Evolutionary conservation across 495 filamentous ascomycete genomes (phyloP).

Genomic region (Tirmania nivea): DNA sequence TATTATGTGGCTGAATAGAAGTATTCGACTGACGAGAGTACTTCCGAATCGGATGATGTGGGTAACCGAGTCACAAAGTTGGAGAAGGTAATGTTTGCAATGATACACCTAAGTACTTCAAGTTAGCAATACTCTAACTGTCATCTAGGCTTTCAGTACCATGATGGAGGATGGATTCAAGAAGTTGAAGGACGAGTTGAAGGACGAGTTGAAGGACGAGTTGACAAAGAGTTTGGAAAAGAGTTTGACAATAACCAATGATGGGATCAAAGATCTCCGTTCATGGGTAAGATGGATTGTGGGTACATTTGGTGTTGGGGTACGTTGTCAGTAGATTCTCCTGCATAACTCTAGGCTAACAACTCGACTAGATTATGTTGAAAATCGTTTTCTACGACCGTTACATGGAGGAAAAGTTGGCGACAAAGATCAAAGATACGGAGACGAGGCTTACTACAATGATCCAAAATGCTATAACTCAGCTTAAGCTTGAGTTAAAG

Average conservation of each 20-base stretch:
- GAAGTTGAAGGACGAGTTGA: not conserved
- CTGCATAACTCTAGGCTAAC: no score
- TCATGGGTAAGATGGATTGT: no score
- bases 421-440: no score
- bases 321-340: no score
- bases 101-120: not conserved
- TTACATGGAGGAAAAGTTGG: no score
- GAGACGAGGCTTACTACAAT: not conserved
- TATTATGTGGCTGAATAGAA: not conserved
- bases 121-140: not conserved
- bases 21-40: not conserved
- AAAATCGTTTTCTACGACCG: no score
- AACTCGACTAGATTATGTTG: no score
- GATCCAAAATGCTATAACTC: not conserved
- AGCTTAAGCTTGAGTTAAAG: slow-evolving; percentile 1
- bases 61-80: not conserved
- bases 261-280: no score
- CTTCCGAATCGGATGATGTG: not conserved
- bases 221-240: not conserved
- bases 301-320: no score
- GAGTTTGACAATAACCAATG: not conserved
- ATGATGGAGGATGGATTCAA: not conserved
- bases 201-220: not conserved
- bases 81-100: not conserved
- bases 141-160: not conserved